Base-by-base conservation (phyloP, 495 filamentous ascomycete species). In the Lasiosphaeria miniovina region DNA sequence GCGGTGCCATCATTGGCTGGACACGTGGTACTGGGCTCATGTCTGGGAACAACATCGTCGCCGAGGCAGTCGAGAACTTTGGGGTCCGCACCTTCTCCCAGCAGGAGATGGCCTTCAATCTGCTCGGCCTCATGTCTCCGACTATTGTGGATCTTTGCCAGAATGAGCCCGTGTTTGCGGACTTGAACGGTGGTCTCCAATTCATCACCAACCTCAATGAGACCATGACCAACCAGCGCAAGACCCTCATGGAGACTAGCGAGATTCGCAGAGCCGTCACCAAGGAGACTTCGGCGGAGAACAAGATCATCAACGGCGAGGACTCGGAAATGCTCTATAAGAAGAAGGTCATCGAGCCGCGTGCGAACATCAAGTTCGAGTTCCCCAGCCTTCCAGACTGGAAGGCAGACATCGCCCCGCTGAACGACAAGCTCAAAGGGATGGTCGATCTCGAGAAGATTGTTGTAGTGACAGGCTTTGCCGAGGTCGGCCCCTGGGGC, bases 401-500 rank as follows among this genome's bases (percentile, higher is more conserved):
- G 90, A 88, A 96, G 75, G 78, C 85, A 3, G 93, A 96, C 52
- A 80, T 99, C 54, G 86, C 92, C 71, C 90, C 93, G 7, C 87
- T 96, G 67, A 94, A 94, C 64, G 82, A 84, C 32, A 83, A 85
- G 56, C 86, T 98, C 61, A 91, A 94, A 74, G 95, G 94, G 49
- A 99, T 99, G 94, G 93, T 98, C 48, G 93, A 99, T 69, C 81
- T 99, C 56, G 93, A 98, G 65, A 96, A 93, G 81, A 91, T 96
- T 9, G 92, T 99, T 31, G 94, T 99, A 53, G 88, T 99, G 65
- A 96, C 94, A 58, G 94, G 94, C 64, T 99, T 98, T 72, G 83
- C 95, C 38, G 94, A 99, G 72, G 86, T 98, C 61, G 93, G 95
- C 14, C 94, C 94, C 2, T 98, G 94, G 95, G 94, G 94, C 77